These are phyloP conservation scores for Paraconiothyrium sp. DNA, from an alignment of 2,329 filamentous ascomycete species.

Conservation along the genomic window DNA sequence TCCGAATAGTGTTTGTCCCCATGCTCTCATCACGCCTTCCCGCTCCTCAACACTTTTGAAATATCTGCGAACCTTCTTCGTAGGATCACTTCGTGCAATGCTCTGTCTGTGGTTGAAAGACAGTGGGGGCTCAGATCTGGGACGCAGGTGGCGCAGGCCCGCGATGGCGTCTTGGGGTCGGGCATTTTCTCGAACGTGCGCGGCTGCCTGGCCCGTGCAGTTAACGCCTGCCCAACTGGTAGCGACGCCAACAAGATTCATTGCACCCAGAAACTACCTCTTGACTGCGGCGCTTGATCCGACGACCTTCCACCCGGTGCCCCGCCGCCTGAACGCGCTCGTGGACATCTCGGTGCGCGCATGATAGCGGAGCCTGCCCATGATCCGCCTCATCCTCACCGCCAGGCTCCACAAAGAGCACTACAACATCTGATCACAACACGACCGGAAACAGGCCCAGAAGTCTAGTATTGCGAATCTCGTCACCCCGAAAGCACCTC, in stretches of 20 bases:
- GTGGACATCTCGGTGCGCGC: constrained; percentile 17
- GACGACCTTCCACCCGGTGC: background rate
- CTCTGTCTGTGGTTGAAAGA: constrained; percentile 2
- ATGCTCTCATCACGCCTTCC: background rate
- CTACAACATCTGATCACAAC: background rate
- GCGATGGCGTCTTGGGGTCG: background rate
- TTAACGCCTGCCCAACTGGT: constrained; percentile 6
- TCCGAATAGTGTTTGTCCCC: background rate
- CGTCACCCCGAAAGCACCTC: background rate
- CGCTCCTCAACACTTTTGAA: background rate
- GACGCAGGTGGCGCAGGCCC: background rate
- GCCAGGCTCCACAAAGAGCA: constrained; percentile 13
- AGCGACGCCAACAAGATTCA: constrained; percentile 11
- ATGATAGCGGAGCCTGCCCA: constrained; percentile 8
- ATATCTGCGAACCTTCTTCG: background rate
- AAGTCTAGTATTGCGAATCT: background rate
- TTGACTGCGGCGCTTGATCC: background rate
- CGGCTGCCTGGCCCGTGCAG: constrained; percentile 5
- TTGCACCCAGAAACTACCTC: background rate
- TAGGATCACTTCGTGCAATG: background rate
- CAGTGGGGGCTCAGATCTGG: background rate
- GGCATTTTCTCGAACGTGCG: constrained; percentile 13
- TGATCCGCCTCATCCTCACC: constrained; percentile 3
- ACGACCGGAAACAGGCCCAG: background rate
- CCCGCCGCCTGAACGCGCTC: constrained; percentile 3